Base-by-base conservation (phyloP, 2,329 filamentous ascomycete species). In the Aotearoamyces nothofagi region DNA sequence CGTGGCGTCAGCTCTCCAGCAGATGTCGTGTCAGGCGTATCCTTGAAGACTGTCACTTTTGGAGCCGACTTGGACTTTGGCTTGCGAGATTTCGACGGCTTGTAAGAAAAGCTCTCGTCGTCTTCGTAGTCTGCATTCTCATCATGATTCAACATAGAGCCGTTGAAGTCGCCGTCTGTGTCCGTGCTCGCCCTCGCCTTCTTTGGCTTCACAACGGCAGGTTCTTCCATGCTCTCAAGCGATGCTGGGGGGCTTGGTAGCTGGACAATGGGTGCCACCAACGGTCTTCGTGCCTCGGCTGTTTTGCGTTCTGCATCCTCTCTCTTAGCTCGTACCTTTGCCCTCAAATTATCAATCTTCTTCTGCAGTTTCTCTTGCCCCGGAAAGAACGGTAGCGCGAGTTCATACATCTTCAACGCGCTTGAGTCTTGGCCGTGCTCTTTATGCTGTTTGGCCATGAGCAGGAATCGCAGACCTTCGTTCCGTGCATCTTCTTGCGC, bases 381-480 rank as follows among this genome's bases (percentile, higher is more conserved):
- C 0, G 86, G 86, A 43, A 96, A 96, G 53, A 72, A 90, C 0
- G 81, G 78, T 29, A 83, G 56, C 0, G 87, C 87, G 38, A 81
- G 60, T 49, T 87, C 77, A 47, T 92, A 94, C 71, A 90, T 87
- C 41, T 71, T 73, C 34, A 96, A 55, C 0, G 86, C 83, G 17
- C 70, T 79, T 3, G 59, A 60, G 29, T 92, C 74, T 40, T 94
- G 81, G 2, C 83, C 83, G 4, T 72, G 66, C 29, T 83, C 81
- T 47, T 86, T 84, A 46, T 92, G 80, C 49, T 94, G 84, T 39
- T 90, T 80, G 1, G 83, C 87, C 64, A 90, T 83, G n/a, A 94
- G 62, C 17, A 96, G 56, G 43, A 79, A 83, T 8, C 83, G 79
- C 15, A 96, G 54, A 0, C 87, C 90, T 37, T 93, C 82, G 0